phyloP scores from a whole-genome alignment of 768 basidiomycete species.

The Agrocybe praecox region DNA sequence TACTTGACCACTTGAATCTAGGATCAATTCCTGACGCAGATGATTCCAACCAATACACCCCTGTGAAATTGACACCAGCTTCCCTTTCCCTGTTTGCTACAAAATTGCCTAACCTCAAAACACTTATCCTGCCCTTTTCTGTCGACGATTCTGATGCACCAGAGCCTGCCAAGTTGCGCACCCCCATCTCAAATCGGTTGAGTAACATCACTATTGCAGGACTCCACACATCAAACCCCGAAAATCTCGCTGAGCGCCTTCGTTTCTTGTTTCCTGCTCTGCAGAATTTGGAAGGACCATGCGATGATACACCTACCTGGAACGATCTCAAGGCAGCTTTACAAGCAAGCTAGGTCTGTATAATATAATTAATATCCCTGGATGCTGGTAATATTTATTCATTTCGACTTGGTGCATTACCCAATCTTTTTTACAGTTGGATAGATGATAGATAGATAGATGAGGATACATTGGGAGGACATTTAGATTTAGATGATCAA shows the following conservation, averaged over 20 bases:
- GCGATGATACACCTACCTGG: conserved; percentile 24
- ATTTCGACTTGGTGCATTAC: no score
- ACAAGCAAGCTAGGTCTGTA: not conserved
- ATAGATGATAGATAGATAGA: no score
- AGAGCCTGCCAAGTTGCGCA: not conserved
- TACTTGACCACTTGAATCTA: conserved; percentile 42
- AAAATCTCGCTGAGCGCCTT: conserved; percentile 29
- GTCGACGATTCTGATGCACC: conserved; percentile 10
- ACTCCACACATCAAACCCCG: conserved; percentile 27
- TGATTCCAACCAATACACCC: conserved; percentile 11
- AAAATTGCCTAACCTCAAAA: conserved; percentile 26
- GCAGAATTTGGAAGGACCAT: conserved; percentile 34
- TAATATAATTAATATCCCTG: no score
- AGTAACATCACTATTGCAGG: conserved; percentile 35
- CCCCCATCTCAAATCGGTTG: conserved; percentile 24
- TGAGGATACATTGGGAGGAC: no score
- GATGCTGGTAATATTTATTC: no score
- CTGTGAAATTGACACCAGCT: conserved; percentile 24
- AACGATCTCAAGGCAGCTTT: conserved; percentile 22
- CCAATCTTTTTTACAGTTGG: no score
- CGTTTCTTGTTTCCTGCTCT: conserved; percentile 41
- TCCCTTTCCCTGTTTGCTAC: conserved; percentile 28
- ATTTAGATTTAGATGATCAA: no score
- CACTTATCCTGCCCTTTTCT: conserved; percentile 31
- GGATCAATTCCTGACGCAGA: conserved; percentile 30